Evolutionary conservation across 257 asterid genomes (phyloP).

Genomic region (Solanum paucissectum): DNA sequence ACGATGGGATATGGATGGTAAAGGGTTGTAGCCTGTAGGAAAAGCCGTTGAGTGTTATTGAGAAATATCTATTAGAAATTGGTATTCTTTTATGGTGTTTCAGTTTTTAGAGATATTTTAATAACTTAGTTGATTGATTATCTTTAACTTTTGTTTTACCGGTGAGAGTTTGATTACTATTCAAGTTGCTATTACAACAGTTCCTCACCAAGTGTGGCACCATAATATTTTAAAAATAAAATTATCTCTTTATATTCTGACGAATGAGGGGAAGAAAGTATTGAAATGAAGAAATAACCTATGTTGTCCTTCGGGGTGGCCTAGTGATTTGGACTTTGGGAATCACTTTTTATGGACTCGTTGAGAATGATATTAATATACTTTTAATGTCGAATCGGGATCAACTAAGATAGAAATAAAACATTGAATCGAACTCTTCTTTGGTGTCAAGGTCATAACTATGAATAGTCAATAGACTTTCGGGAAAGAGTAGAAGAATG

Average conservation of each 20-base stretch:
- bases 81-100: not conserved
- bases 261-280: not conserved
- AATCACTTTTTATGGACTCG: not conserved
- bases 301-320: not conserved
- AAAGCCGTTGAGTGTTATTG: no score
- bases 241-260: not conserved
- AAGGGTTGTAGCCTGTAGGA: no score
- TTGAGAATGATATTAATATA: no score
- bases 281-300: not conserved
- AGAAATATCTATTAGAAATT: not conserved
- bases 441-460: no score
- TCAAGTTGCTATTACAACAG: not conserved
- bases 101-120: not conserved
- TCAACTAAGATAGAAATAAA: no score
- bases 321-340: not conserved
- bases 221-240: no score
- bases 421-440: no score
- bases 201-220: not conserved
- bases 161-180: no score
- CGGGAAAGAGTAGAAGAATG: not conserved
- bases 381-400: no score
- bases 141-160: no score
- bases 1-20: no score
- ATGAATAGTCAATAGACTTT: no score
- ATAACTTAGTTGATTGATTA: not conserved